phyloP scores from a whole-genome alignment of 768 basidiomycete species.

The Leccinum aurantiacum region DNA sequence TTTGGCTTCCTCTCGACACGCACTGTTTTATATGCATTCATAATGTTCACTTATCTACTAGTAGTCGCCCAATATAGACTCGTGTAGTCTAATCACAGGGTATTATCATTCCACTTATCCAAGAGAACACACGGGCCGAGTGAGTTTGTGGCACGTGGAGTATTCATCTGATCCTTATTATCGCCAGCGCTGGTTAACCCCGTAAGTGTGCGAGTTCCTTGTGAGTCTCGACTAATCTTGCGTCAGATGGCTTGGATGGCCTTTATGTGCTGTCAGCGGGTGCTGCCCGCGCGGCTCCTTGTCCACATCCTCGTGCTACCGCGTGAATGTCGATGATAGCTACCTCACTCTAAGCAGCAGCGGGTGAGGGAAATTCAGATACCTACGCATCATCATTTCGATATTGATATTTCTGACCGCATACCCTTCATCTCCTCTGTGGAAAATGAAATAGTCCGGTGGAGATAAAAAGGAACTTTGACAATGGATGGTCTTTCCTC shows the following conservation, averaged over 20 bases:
- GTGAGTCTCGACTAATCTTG: background rate
- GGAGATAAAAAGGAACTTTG: background rate
- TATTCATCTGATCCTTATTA: background rate
- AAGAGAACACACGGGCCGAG: background rate
- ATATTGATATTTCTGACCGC: background rate
- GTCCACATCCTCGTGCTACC: background rate
- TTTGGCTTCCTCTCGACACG: constrained; percentile 9
- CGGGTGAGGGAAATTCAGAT: background rate
- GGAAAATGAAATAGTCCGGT: background rate
- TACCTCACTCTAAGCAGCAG: background rate
- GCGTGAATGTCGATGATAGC: background rate
- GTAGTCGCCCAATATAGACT: constrained; percentile 24
- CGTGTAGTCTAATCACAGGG: constrained; percentile 9
- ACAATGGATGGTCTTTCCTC: background rate
- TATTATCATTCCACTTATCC: constrained; percentile 2
- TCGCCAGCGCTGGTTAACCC: background rate
- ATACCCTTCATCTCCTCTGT: background rate
- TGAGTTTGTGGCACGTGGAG: background rate
- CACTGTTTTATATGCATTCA: constrained; percentile 14
- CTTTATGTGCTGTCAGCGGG: background rate
- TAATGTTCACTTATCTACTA: constrained; percentile 21
- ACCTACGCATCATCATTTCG: background rate
- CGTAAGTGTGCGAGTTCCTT: constrained; percentile 2
- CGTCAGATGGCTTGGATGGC: background rate
- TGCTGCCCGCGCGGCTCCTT: background rate